Base-by-base conservation (phyloP, 148 eudicot species). In the Linanthus parryae region DNA sequence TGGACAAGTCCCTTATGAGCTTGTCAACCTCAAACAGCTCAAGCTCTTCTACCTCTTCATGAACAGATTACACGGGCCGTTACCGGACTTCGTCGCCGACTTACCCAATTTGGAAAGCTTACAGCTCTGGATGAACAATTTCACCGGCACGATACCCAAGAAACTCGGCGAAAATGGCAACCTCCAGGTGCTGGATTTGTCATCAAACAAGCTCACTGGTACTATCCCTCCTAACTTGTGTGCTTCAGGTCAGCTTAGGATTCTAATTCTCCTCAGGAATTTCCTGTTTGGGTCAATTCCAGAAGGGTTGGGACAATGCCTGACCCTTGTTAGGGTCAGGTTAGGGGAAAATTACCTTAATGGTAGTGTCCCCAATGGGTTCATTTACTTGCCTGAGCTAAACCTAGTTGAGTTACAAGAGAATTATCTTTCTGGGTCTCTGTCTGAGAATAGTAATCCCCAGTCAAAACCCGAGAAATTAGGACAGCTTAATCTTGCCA, bases 161-260 rank as follows among this genome's bases (percentile, higher is more conserved):
- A 78, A 66, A 48, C 77, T 94, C 20, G 99, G 99, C 19, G 61
- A 37, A 11, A 84, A 84, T 51, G 72, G 74, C 57, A 72, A 57
- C 53, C 88, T 94, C 20, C 62, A 78, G 42, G 57, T 20, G 27
- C 66, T 94, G 0, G 99, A 94, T 63, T 78, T 94, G 72, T 94
- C 99, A 10, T 77, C 95, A 5, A 94, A 94, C 36, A 94, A 94
- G 75, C 91, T 94, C 49, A 94, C 99, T 10, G 95, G 99, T 75
- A 78, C 78, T 20, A 81, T 94, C 67, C 99, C 99, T 40, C 63
- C 66, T 23, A 34, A 78, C 57, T 79, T 94, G 70, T 94, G 99
- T 71, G 74, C 64, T n/a, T 79, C 82, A 0, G 67, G 56, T 44
- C 78, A 70, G 43, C 80, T 94, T 27, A 75, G 54, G 37, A 63